Percentiles rank a stretch among this genome's conserved stretches.
Evolutionary conservation across 805 yeast genomes (phyloP).

Genomic region (Yarrowia divulgata): DNA sequence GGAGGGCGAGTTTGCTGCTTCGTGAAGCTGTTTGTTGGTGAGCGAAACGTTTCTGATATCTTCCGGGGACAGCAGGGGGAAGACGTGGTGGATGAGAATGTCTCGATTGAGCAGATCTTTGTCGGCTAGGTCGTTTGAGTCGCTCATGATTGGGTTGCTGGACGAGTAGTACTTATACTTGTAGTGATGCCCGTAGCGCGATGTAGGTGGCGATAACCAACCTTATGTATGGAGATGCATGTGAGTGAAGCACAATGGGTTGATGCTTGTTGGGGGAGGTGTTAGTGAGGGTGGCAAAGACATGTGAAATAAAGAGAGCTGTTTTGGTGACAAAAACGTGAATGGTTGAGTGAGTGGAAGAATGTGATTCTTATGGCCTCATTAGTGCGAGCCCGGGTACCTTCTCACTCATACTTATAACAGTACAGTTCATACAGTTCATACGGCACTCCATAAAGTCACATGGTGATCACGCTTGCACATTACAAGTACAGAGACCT

Average conservation of each 20-base stretch:
- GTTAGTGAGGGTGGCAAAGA: conserved; percentile 11
- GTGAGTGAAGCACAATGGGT: background rate
- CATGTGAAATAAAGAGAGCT: too few species aligned
- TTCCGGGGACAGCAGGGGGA: conserved; percentile 43
- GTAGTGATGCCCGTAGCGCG: background rate
- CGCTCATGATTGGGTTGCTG: conserved; percentile 14
- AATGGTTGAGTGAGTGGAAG: too few species aligned
- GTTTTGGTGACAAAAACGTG: too few species aligned
- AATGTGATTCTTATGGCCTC: too few species aligned
- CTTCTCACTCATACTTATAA: too few species aligned
- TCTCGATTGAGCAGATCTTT: conserved; percentile 39
- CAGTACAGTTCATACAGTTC: too few species aligned
- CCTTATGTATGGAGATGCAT: conserved; percentile 19
- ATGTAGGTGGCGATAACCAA: conserved; percentile 31
- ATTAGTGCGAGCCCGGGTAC: too few species aligned
- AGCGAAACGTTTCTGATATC: conserved; percentile 55
- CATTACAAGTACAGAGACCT: too few species aligned
- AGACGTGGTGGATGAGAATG: conserved; percentile 43
- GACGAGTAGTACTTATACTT: too few species aligned
- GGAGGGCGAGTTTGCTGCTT: conserved; percentile 52
- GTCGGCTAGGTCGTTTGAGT: background rate
- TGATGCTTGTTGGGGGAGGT: too few species aligned
- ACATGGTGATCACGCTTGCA: too few species aligned
- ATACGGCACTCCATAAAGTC: too few species aligned
- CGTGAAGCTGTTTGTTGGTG: conserved; percentile 53